These are phyloP conservation scores for Ophiostoma angusticollis DNA, from an alignment of 2,329 filamentous ascomycete genomes.

Conservation along the genomic window DNA sequence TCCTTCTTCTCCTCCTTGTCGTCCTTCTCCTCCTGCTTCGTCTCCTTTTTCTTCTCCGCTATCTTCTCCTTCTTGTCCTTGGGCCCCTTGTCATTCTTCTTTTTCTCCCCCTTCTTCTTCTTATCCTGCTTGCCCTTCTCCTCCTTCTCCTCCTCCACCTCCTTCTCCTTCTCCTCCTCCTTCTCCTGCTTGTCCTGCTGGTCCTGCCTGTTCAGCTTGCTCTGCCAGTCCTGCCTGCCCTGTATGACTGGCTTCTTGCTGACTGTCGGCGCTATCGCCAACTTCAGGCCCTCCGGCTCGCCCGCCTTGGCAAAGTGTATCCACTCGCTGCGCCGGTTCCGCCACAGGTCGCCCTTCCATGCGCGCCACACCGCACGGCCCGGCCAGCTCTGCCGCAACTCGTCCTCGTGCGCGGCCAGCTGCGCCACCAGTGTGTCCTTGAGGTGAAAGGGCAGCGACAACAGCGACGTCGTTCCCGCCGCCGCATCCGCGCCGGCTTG, in stretches of 20 bases:
- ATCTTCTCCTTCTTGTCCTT: background rate
- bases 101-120: background rate
- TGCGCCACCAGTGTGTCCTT: conserved; percentile 42
- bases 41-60: background rate
- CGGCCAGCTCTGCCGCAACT: conserved; percentile 39
- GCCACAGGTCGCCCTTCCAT: conserved; percentile 48
- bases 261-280: conserved; percentile 24
- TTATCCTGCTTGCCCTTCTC: background rate
- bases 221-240: background rate
- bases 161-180: background rate
- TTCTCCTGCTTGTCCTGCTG: background rate
- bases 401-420: conserved; percentile 34
- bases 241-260: conserved; percentile 6
- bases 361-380: conserved; percentile 44
- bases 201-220: background rate
- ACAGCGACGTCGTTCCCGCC: conserved; percentile 28
- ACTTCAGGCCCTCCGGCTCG: conserved; percentile 22
- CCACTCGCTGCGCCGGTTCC: conserved; percentile 40
- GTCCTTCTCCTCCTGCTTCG: background rate
- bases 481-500: background rate
- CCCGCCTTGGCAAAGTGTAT: conserved; percentile 43
- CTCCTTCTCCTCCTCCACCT: background rate
- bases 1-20: background rate
- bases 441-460: conserved; percentile 38
- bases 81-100: background rate